Evolutionary conservation across 768 basidiomycete genomes (phyloP).

Genomic region (Psilocybe azurescens): DNA sequence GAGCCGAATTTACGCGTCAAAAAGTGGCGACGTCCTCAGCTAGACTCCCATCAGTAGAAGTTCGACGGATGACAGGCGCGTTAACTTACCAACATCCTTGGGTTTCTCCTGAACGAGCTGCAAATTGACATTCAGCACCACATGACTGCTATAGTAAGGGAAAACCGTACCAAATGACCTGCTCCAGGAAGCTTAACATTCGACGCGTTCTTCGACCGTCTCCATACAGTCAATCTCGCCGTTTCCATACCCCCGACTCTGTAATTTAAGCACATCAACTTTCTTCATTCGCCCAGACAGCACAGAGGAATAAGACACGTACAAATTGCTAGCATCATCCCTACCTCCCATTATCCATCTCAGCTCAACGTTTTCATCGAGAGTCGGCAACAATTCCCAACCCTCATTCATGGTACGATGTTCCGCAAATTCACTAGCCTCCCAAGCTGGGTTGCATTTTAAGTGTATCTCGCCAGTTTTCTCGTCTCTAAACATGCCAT

Average conservation of each 20-base stretch:
- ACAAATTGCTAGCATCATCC: conserved; percentile 29
- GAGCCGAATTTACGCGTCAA: conserved; percentile 17
- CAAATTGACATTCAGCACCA: not conserved
- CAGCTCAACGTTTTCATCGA: conserved; percentile 27
- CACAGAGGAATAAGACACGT: conserved; percentile 1
- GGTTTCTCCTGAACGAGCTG: conserved; percentile 33
- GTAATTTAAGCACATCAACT: not conserved
- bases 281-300: not conserved
- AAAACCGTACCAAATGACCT: conserved; percentile 28
- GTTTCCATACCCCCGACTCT: conserved; percentile 30
- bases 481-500: conserved; percentile 26
- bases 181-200: conserved; percentile 30
- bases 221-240: conserved; percentile 27
- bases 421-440: conserved; percentile 28
- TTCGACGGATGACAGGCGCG: not conserved
- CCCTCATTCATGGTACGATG: conserved; percentile 30
- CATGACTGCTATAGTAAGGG: not conserved
- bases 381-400: conserved; percentile 30
- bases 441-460: conserved; percentile 29
- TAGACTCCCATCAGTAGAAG: conserved; percentile 1
- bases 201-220: conserved; percentile 27
- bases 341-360: conserved; percentile 33
- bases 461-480: conserved; percentile 25
- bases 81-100: conserved; percentile 25
- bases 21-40: conserved; percentile 25